phyloP scores from a whole-genome alignment of 257 asterid genomes.

The Capsicum baccatum region DNA sequence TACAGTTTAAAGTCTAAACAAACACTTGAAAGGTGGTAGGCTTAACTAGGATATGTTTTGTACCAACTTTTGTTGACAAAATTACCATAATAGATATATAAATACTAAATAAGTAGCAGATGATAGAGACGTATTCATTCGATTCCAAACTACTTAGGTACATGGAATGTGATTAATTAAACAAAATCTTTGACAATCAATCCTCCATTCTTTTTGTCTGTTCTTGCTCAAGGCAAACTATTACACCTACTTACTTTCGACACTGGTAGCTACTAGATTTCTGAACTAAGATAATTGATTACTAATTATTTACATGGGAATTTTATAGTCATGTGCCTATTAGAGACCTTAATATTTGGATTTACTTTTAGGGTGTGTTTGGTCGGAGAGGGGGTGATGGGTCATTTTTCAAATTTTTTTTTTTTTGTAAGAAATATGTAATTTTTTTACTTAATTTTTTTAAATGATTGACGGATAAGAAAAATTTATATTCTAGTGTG shows the following conservation, averaged over 20 bases:
- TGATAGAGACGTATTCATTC: constrained; percentile 9
- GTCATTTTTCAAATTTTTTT: no score
- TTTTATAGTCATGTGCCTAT: neutral
- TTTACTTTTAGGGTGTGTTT: neutral
- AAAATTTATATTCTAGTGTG: neutral
- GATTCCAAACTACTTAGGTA: neutral
- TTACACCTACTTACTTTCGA: constrained; percentile 20
- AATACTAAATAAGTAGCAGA: neutral
- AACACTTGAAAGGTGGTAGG: neutral
- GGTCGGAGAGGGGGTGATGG: no score
- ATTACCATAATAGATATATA: neutral
- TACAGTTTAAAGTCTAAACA: neutral
- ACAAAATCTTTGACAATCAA: neutral
- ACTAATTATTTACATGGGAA: no score
- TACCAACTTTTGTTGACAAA: constrained; percentile 18
- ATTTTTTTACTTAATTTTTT: no score
- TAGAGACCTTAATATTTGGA: neutral
- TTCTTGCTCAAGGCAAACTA: constrained; percentile 21
- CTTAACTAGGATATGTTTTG: neutral
- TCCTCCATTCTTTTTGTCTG: neutral
- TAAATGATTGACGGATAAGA: neutral
- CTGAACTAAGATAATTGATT: neutral
- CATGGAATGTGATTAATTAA: neutral
- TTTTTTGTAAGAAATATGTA: no score
- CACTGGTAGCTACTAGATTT: neutral